These are phyloP conservation scores for Beta lomatogona DNA, from an alignment of 179 eudicot genomes.

Conservation along the genomic window DNA sequence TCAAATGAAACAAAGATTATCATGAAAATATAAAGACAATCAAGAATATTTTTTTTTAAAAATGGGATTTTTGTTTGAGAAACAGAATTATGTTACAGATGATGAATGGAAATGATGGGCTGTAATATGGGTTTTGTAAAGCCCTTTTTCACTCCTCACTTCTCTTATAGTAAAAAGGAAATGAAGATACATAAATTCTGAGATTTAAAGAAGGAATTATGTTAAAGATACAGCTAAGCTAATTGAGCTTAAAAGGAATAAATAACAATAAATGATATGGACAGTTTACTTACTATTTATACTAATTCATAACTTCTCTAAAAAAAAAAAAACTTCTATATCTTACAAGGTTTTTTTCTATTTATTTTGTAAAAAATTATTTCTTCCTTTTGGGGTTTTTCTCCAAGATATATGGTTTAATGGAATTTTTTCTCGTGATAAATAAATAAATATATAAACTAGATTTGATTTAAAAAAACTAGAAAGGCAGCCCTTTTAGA, in stretches of 20 bases:
- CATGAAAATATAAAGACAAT: background rate
- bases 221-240: slow-evolving; percentile 11
- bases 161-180: background rate
- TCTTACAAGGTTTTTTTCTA: background rate
- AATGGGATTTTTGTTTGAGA: too few relatives aligned
- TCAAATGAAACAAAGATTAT: slow-evolving; percentile 2
- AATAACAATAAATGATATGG: slow-evolving; percentile 17
- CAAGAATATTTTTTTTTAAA: background rate
- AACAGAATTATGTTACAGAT: too few relatives aligned
- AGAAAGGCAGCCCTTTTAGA: too few relatives aligned
- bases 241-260: background rate
- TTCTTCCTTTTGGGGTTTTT: too few relatives aligned
- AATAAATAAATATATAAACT: too few relatives aligned
- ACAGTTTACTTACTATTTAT: background rate
- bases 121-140: background rate
- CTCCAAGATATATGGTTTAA: too few relatives aligned
- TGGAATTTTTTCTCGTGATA: too few relatives aligned
- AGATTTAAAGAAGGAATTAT: background rate
- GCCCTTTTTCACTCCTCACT: background rate
- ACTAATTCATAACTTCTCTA: background rate
- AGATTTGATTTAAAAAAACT: too few relatives aligned
- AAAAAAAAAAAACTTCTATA: too few relatives aligned
- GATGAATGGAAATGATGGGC: too few relatives aligned
- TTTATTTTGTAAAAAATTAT: too few relatives aligned
- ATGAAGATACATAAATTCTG: background rate